Base-by-base conservation (phyloP, 2,329 filamentous ascomycete genomes). In the Diaporthe sp. region DNA sequence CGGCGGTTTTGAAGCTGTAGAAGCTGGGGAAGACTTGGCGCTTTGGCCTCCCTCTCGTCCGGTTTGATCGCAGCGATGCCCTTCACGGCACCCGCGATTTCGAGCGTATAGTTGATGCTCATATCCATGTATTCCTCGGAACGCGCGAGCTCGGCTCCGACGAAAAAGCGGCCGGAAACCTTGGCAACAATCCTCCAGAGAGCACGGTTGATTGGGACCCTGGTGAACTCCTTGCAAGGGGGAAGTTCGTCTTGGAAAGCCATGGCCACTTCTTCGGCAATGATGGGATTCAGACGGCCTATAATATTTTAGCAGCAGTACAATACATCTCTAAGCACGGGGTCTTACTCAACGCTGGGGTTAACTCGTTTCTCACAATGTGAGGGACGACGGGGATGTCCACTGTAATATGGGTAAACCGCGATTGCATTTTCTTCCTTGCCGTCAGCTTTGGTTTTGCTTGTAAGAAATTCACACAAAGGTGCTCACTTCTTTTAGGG, bases 161-260 rank as follows among this genome's bases (percentile, higher is more conserved):
- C 81, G 68, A 88, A 88, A 35, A 88, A 79, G n/a, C 85, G 81
- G 4, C 87, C 87, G 0, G 85, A 87, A 0, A 85, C 82, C 75
- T 84, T 84, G 63, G 84, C 85, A 0, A 89, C 83, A 53, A 88
- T 83, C n/a, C 85, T 84, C 3, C 87, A 80, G 10, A 89, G 78
- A 8, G 79, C 81, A 17, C 80, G 74, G 79, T 85, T 81, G 47
- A 86, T 82, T 22, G 82, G 82, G 55, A 86, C 78, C 1, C 80
- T 71, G 0, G 81, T 85, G 85, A 85, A 88, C 56, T 85, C 83
- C n/a, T 79, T 75, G 53, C 81, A 82, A 0, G 79, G 77, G 0
- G 83, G 83, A 1, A 88, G 75, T 66, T 83, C 82, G 1, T 78
- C 76, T 0, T 71, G 73, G 51, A 87, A 77, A 2, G 82, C 80